Conservation (phyloP, 1,284 basidiomycete genomes). For the Singerocomus rubriflavus region DNA sequence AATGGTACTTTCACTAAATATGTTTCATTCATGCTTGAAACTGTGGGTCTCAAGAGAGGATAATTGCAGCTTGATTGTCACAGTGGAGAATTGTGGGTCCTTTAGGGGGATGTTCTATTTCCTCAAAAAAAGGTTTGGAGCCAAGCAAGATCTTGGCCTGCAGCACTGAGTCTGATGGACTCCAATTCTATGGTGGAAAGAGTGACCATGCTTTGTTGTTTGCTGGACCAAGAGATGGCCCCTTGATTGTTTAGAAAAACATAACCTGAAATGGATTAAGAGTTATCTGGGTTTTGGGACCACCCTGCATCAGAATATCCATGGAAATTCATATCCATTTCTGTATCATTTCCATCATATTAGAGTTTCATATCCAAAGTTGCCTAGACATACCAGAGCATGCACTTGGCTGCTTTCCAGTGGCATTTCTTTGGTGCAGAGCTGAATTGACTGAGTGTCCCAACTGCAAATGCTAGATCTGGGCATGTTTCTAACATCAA, state of each 20-base stretch:
- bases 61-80: slow-evolving; percentile 37
- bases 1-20: slow-evolving; percentile 33
- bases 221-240: not conserved
- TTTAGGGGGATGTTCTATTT: not conserved
- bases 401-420: slow-evolving; percentile 2
- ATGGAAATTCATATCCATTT: slow-evolving; percentile 8
- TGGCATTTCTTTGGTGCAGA: not conserved
- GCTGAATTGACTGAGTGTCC: not conserved
- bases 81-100: no score
- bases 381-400: not conserved
- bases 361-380: not conserved
- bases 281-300: not conserved
- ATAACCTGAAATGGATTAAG: not conserved
- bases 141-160: not conserved
- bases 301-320: slow-evolving; percentile 3
- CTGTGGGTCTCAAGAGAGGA: slow-evolving; percentile 29
- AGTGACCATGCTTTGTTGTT: not conserved
- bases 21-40: slow-evolving; percentile 41
- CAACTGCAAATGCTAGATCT: slow-evolving; percentile 4
- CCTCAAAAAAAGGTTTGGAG: not conserved
- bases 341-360: not conserved
- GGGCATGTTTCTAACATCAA: slow-evolving; percentile 1
- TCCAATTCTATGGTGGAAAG: not conserved
- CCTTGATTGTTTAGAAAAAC: not conserved
- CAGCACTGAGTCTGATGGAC: not conserved